Evolutionary conservation across 495 filamentous ascomycete genomes (phyloP), one percentile per base, ranked within the genome.

Genomic region (Halenospora varia): DNA sequence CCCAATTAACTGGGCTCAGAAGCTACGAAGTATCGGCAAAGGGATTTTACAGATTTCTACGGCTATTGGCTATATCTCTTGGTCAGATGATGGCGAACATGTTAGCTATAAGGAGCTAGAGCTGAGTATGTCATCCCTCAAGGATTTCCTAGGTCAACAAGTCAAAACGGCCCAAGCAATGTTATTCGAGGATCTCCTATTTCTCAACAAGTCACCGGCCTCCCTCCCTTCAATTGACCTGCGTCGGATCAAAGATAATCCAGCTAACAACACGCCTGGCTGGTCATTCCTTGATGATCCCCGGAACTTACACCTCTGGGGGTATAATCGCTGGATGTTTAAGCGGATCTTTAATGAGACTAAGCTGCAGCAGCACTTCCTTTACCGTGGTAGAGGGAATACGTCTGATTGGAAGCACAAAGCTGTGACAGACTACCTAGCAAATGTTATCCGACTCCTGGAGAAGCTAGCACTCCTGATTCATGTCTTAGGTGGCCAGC

Each of bases 401-500:
- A n/a, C n/a, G n/a, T 57, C 29, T 35, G 13, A 13, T 6, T 57
- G 46, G 26, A 3, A n/a, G 25, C 6, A 3, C 19, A 17, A 3
- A 3, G 17, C 55, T 50, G 25, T 47, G 23, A 26, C 23, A 23
- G 9, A 57, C 2, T 57, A 57, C 55, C 6, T 39, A 13, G 25
- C 17, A 22, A 46, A 57, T 19, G 55, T 51, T 26, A 41, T 22
- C 18, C 13, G 11, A 24, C 68, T 69, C 56, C 53, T 55, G 18
- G 59, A 68, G 56, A 44, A 56, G 29, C 51, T 73, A 18, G 53
- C 62, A n/a, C 23, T 70, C 0, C 20, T 67, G 0, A 49, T 66
- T 18, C 54, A 73, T 53, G 62, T 70, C 13, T 55, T 55, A 2
- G 55, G 41, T 2, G 62, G 71, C 19, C 45, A 65, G 56, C 70